phyloP scores from a whole-genome alignment of 208 protist genomes.

The Trypanosoma cruzi region DNA sequence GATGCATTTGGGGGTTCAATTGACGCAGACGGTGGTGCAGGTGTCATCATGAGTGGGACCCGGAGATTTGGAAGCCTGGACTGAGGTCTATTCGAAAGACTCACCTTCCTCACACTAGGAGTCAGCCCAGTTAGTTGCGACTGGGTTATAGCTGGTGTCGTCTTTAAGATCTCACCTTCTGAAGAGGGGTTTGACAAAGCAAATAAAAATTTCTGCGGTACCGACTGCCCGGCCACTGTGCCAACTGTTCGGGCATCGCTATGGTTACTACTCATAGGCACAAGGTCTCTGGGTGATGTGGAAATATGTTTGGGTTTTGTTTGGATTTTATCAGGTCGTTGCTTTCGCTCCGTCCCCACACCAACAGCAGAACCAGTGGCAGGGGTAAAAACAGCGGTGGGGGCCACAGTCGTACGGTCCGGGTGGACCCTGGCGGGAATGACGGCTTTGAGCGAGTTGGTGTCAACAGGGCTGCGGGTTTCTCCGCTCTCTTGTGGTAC shows the following conservation, averaged over 20 bases:
- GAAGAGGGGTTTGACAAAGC: not conserved
- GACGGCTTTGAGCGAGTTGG: not conserved
- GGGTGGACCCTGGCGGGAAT: not conserved
- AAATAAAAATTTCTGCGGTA: not conserved
- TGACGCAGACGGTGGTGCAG: not conserved
- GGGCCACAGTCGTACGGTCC: not conserved
- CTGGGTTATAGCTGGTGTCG: not conserved
- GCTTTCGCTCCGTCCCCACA: not conserved
- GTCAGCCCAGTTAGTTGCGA: no score
- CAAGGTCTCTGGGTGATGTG: not conserved
- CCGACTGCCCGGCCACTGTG: not conserved
- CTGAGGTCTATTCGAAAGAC: no score
- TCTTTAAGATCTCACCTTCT: not conserved
- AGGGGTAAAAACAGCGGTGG: no score
- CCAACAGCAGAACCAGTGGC: no score
- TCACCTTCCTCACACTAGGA: no score
- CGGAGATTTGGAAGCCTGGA: not conserved
- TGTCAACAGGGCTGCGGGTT: not conserved
- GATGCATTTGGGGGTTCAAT: not conserved
- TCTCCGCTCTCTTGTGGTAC: not conserved
- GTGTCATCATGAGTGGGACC: not conserved
- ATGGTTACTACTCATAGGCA: not conserved
- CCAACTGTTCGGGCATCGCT: not conserved
- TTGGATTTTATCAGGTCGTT: not conserved
- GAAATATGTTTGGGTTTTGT: not conserved